Base-by-base conservation (phyloP, 805 yeast genomes). In the Ogataea parapolymorpha region DNA sequence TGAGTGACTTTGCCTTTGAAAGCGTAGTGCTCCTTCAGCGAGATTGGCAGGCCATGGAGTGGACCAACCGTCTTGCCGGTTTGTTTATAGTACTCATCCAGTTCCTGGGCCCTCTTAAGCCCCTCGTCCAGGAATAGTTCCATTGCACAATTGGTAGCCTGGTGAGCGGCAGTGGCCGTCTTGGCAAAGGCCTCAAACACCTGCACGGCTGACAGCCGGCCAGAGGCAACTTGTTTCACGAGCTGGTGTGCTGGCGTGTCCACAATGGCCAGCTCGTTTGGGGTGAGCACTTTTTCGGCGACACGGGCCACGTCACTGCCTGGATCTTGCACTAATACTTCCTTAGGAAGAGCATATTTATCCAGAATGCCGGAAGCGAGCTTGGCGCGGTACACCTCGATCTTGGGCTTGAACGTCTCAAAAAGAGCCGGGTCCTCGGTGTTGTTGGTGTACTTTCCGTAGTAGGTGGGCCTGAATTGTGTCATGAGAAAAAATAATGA, bases 21-120 rank as follows among this genome's bases (percentile, higher is more conserved):
- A 37, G 65, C 61, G 50, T 67, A 70, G 33, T 80, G 79, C 49
- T 80, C 86, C 55, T 80, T 80, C 40, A 80, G 59, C 1, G 85
- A 77, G 36, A 80, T 63, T 5, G 85, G 85, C 48, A 80, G 58
- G 2, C 86, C 85, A 32, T 82, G 84, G 39, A 80, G 64, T 1
- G 82, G 80, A 33, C 80, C 80, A 18, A 75, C 59, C 0, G 76
- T 63, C 37, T 71, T 61, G 2, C 78, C 77, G 35, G 71, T 66
- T 35, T 67, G 63, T 16, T 55, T 54, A 42, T 61, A 63, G 48
- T 70, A 68, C 3, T 72, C 76, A 61, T 81, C 85, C 41, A 77
- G 63, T 49, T 71, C 75, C 46, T 69, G 45, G 2, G 80, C 79
- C 35, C 74, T 62, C 35, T 62, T 51, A 39, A 75, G 56, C 11